Percentiles rank a stretch among this genome's conserved stretches.
Conservation (phyloP, 805 yeast species). For the Candida railenensis region DNA sequence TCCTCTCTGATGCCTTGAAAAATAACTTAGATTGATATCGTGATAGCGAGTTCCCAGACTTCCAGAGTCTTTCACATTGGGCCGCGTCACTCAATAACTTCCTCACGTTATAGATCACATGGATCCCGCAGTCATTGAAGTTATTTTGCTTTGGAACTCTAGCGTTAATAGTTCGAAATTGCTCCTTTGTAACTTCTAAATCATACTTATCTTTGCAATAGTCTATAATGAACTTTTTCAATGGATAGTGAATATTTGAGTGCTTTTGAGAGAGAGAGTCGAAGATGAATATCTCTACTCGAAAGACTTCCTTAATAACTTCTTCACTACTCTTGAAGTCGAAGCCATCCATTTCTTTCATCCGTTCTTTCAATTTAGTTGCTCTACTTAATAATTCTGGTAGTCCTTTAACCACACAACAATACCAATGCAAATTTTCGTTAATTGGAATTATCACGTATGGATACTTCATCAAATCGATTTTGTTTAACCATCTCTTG, state of each 20-base stretch:
- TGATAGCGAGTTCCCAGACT: constrained; percentile 8
- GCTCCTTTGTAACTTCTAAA: constrained; percentile 43
- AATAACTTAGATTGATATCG: constrained; percentile 13
- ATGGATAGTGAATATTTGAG: constrained; percentile 47
- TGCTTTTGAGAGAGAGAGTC: constrained; percentile 76
- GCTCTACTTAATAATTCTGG: constrained; percentile 25
- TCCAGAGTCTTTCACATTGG: constrained; percentile 52
- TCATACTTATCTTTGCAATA: constrained; percentile 68
- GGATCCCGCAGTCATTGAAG: constrained; percentile 93
- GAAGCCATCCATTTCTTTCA: constrained; percentile 10
- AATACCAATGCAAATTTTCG: constrained; percentile 83
- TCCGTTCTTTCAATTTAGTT: not conserved
- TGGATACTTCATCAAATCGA: constrained; percentile 55
- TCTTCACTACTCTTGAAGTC: constrained; percentile 6
- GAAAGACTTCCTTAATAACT: not conserved
- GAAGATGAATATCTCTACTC: constrained; percentile 53
- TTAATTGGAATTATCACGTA: constrained; percentile 79
- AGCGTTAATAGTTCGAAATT: constrained; percentile 49
- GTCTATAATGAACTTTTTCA: constrained; percentile 57
- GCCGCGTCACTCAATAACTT: constrained; percentile 53
- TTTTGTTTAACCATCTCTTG: constrained; percentile 73
- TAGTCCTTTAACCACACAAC: constrained; percentile 65
- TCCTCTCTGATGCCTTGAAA: constrained; percentile 28
- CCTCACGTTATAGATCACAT: constrained; percentile 71
- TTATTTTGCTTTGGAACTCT: constrained; percentile 82